These are phyloP conservation scores for Plectranthus barbatus DNA, from an alignment of 257 asterid species.

Conservation along the genomic window DNA sequence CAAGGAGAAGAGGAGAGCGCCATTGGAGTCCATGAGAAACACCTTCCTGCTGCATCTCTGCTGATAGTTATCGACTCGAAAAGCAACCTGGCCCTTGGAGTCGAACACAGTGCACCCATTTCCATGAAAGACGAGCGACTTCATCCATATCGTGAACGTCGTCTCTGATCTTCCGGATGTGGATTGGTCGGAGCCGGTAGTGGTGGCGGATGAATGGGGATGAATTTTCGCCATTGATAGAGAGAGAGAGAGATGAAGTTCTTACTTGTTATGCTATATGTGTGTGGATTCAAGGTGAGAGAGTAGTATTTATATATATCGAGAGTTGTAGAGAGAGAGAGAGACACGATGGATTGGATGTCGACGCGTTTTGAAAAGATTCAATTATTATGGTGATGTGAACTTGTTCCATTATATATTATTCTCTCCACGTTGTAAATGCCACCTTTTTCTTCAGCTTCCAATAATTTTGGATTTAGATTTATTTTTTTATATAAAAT, in stretches of 20 bases:
- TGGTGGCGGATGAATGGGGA: conserved; percentile 23
- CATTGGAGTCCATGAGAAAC: conserved; percentile 60
- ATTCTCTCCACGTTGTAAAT: neutral
- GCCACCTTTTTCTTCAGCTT: too few relatives aligned
- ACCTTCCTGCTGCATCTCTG: conserved; percentile 38
- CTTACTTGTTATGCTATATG: too few relatives aligned
- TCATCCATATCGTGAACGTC: conserved; percentile 68
- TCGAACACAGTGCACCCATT: conserved; percentile 73
- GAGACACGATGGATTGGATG: neutral
- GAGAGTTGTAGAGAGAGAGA: too few relatives aligned
- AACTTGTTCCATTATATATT: neutral
- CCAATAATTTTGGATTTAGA: too few relatives aligned
- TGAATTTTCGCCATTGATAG: conserved; percentile 51
- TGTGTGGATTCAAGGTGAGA: too few relatives aligned
- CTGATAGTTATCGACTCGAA: conserved; percentile 71
- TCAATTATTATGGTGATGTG: neutral
- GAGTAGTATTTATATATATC: too few relatives aligned
- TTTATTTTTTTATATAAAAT: too few relatives aligned
- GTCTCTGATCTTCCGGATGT: conserved; percentile 27
- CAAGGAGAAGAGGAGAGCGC: conserved; percentile 52
- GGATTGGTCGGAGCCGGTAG: neutral
- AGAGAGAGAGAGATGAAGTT: too few relatives aligned
- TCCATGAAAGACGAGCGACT: conserved; percentile 65
- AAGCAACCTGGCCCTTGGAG: conserved; percentile 51
- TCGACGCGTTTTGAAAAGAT: neutral